Evolutionary conservation across 1,139 yeast genomes (phyloP).

Genomic region (Candida gigantensis): DNA sequence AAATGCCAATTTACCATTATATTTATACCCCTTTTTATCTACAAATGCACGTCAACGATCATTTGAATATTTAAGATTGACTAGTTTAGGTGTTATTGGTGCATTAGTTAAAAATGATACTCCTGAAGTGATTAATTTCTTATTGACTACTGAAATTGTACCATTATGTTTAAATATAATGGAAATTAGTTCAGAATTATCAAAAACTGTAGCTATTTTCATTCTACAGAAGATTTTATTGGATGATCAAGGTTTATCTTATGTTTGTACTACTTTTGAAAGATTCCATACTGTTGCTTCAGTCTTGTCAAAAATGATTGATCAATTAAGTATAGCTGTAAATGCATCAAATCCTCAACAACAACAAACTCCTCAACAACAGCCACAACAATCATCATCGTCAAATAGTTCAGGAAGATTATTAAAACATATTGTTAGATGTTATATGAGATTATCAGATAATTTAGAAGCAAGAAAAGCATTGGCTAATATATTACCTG

Average conservation of each 20-base stretch:
- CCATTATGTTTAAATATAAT: constrained; percentile 91
- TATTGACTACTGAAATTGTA: constrained; percentile 90
- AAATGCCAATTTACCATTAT: constrained; percentile 88
- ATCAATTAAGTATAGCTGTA: constrained; percentile 52
- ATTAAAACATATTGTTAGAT: constrained; percentile 89
- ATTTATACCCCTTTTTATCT: constrained; percentile 88
- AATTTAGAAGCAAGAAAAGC: constrained; percentile 90
- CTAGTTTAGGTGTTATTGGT: constrained; percentile 95
- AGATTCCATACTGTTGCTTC: constrained; percentile 92
- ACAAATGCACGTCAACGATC: constrained; percentile 91
- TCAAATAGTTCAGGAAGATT: constrained; percentile 69
- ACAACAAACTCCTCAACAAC: constrained; percentile 25
- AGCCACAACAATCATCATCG: constrained; percentile 22
- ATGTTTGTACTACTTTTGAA: constrained; percentile 93
- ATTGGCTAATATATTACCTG: constrained; percentile 80
- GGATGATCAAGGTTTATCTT: constrained; percentile 88
- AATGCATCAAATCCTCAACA: constrained; percentile 31
- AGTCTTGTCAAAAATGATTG: constrained; percentile 86
- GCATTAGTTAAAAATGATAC: constrained; percentile 96
- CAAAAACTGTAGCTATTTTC: constrained; percentile 94
- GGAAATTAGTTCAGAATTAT: constrained; percentile 92
- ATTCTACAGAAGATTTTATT: constrained; percentile 88
- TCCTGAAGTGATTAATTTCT: constrained; percentile 88
- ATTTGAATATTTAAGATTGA: constrained; percentile 87
- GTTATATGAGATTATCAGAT: constrained; percentile 88